Evolutionary conservation across 176 grass and related monocot genomes (phyloP), one percentile per base, ranked within the genome.

Genomic region (Juncus effusus): DNA sequence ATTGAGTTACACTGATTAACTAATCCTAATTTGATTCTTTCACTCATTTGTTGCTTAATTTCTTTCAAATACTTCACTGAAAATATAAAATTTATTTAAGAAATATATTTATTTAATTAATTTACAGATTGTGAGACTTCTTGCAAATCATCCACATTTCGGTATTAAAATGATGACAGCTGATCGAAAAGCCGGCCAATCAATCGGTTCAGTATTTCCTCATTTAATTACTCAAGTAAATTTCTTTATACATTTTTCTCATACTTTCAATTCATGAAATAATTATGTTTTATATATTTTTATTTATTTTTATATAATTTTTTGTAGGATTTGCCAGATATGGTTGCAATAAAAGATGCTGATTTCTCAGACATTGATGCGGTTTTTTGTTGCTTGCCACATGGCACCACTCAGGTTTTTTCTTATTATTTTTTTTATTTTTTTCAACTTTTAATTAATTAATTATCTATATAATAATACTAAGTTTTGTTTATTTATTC

Each of bases 311-410:
- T 60, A 66, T 50, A 47, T 69, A 45, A 70, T 73, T 82, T 70
- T 66, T 75, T 38, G 13, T 68, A 97, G 93, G 85, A 97, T 50
- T 76, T 92, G 64, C 93, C 88, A 45, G 75, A 77, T 77, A 75
- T 97, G 74, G 85, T 97, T 80, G 88, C 88, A 44, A 66, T 97
- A 65, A 92, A 97, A 82, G 94, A 97, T 63, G 83, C 83, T 19
- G 76, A 97, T 69, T 97, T 97, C 86, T 86, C 94, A 51, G 58
- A 86, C 4, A 61, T 97, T 72, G 94, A 92, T 92, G 94, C 88
- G 64, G 88, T 93, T 59, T 97, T 97, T 86, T 97, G 94, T 89
- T 97, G 94, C 81, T 89, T 97, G 78, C 94, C 94, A 72, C 94
- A 97, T 78, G 94, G 88, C 15, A 96, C 87, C 71, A 96, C 92